Percentiles rank a stretch among this genome's conserved stretches.
phyloP scores from a whole-genome alignment of 2,329 filamentous ascomycete species.

The Waltergamsia citrina region DNA sequence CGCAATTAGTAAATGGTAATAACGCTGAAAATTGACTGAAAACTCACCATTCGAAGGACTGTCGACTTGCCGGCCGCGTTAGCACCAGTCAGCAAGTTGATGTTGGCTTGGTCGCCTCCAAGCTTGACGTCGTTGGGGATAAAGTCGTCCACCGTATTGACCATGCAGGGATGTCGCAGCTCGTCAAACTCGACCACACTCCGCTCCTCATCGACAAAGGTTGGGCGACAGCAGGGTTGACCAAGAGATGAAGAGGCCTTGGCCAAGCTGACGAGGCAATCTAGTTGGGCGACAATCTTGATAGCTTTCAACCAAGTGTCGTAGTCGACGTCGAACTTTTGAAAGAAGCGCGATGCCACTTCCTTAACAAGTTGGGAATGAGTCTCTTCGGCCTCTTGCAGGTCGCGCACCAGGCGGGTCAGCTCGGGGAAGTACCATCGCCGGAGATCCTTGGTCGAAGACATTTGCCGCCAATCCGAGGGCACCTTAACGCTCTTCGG shows the following conservation, averaged over 20 bases:
- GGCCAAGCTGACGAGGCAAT: conserved; percentile 88
- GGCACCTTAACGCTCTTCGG: conserved; percentile 81
- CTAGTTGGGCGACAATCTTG: conserved; percentile 81
- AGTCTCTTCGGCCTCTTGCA: conserved; percentile 91
- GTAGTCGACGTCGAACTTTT: conserved; percentile 82
- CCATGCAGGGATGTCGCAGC: conserved; percentile 89
- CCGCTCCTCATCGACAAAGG: conserved; percentile 77
- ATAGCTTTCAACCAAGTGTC: conserved; percentile 80
- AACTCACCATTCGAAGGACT: conserved; percentile 77
- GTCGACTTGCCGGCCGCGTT: conserved; percentile 98
- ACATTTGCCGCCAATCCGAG: conserved; percentile 91
- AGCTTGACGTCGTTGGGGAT: conserved; percentile 92
- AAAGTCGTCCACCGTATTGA: conserved; percentile 81
- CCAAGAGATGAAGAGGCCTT: conserved; percentile 80
- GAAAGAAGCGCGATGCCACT: conserved; percentile 73
- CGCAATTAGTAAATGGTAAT: conserved; percentile 12
- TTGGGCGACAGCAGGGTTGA: conserved; percentile 77
- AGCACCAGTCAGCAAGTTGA: conserved; percentile 86
- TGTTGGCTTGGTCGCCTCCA: conserved; percentile 71
- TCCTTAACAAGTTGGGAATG: conserved; percentile 88
- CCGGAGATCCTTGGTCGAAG: conserved; percentile 80
- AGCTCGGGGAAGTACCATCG: conserved; percentile 89
- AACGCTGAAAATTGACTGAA: background rate
- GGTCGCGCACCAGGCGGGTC: conserved; percentile 68
- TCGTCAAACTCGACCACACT: conserved; percentile 88